These are phyloP conservation scores for Tripterygium wilfordii DNA, from an alignment of 177 flowering plant genomes.

Conservation along the genomic window DNA sequence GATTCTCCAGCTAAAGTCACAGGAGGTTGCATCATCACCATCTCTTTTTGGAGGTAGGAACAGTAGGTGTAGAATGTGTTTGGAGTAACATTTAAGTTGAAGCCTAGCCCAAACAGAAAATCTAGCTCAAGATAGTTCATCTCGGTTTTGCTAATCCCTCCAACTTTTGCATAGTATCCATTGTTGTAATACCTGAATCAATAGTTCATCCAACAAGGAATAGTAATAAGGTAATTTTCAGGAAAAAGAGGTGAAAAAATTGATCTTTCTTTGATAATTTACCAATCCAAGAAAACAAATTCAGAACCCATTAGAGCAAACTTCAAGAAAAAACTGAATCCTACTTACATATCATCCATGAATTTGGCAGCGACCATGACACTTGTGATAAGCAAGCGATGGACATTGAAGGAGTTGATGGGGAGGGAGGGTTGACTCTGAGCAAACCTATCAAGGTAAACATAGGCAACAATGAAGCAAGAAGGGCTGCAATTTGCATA, in stretches of 20 bases:
- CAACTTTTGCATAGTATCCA: slow-evolving; percentile 95
- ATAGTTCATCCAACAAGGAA: too few relatives aligned
- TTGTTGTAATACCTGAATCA: slow-evolving; percentile 79
- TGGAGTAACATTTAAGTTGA: slow-evolving; percentile 82
- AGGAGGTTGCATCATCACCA: slow-evolving; percentile 38
- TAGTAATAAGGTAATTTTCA: not conserved
- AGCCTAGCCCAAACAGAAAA: slow-evolving; percentile 79
- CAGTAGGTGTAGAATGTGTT: slow-evolving; percentile 68
- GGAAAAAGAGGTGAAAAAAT: not conserved
- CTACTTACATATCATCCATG: slow-evolving; percentile 92
- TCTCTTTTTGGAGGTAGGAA: slow-evolving; percentile 66
- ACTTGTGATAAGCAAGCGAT: slow-evolving; percentile 86
- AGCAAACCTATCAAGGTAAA: slow-evolving; percentile 81
- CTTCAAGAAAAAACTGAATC: not conserved
- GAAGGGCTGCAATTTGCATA: slow-evolving; percentile 93
- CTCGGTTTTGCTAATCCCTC: slow-evolving; percentile 85
- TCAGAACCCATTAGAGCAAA: not conserved
- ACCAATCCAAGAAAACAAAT: not conserved
- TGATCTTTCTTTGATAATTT: not conserved
- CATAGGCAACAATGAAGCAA: slow-evolving; percentile 85
- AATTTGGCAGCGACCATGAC: slow-evolving; percentile 94
- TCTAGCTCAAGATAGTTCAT: slow-evolving; percentile 90
- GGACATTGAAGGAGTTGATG: slow-evolving; percentile 78
- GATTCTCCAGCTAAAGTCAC: slow-evolving; percentile 20
- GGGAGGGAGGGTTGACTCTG: slow-evolving; percentile 62